Base-by-base conservation (phyloP, 1,139 yeast species). In the Debaryomycetaceae sp. region DNA sequence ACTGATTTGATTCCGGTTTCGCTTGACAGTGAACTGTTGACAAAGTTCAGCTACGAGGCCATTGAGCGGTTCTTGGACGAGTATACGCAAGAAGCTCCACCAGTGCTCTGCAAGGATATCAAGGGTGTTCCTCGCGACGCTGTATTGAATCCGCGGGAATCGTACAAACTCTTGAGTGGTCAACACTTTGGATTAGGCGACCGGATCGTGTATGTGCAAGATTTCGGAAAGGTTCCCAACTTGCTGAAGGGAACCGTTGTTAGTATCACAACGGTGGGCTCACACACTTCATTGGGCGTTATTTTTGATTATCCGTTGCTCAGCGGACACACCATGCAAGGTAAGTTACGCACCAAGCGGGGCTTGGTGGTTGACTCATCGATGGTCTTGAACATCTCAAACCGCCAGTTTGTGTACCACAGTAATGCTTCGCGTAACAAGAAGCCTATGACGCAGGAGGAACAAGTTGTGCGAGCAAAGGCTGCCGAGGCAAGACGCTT, bases 241-340 rank as follows among this genome's bases (percentile, higher is more conserved):
- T 83, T 80, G 46, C 70, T 86, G 15, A 79, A 82, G 44, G 99
- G 99, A 49, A 86, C 96, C 1, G 94, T 90, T 32, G 80, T 82
- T 30, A 86, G 90, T 4, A 76, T 82, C 39, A 72, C 73, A 27
- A 73, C 85, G 19, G 53, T 68, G 31, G 83, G 83, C 2, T 61
- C 73, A 23, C 63, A 68, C 43, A 65, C 63, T 19, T 62, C 67
- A 7, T 57, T 82, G 37, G 87, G 81, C 38, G 77, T 92, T 29
- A 55, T 90, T 25, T 92, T 90, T 62, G 99, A 92, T 47, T 58
- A 66, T 31, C 83, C 87, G 28, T 65, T 90, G 38, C 67, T 85
- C 37, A 80, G 92, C 32, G 97, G 96, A 39, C 79, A 76, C 45
- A 75, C 68, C 20, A 64, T 90, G 58, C 81, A 76, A 40, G 95